Evolutionary conservation across 2,329 filamentous ascomycete genomes (phyloP), one percentile per base, ranked within the genome.

Genomic region (Exophiala spinifera): DNA sequence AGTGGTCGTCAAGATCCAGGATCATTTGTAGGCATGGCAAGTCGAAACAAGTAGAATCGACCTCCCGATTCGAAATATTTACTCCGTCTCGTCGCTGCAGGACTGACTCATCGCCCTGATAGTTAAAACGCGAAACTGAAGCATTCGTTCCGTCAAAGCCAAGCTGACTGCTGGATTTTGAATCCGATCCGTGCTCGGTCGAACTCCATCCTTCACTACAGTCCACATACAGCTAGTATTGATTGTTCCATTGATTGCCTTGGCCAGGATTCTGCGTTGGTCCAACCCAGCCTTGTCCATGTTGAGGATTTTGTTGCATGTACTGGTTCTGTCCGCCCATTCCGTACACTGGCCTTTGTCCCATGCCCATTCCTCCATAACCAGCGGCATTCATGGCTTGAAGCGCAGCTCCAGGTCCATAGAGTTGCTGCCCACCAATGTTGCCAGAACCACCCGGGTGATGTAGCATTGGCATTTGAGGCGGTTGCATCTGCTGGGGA

Each of bases 401-500:
- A n/a, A 64, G 51, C 37, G 59, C 62, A n/a, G 57, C 57, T 33
- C 61, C 62, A 47, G 61, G 61, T 21, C 59, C 59, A 28, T 62
- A 58, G 13, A 64, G 53, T 50, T 62, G 62, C 51, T 62, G 59
- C 13, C 57, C 57, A 17, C 55, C 56, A 21, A 61, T 51, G 28
- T 44, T 25, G 28, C 54, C 51, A 15, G 57, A 51, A 43, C 58
- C 59, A 25, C 56, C 51, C 47, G 61, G 61, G 37, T 60, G 59
- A 46, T 61, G 61, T 20, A 62, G 55, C 58, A 62, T 61, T 7
- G 56, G 53, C 62, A 63, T 64, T 33, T 61, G 61, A 28, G 61
- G 57, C 19, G 62, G 61, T 36, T 64, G 62, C 62, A 64, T 64
- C 40, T 62, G 61, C 44, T 60, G 59, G n/a, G 59, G 59, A 52